Evolutionary conservation across 495 filamentous ascomycete genomes (phyloP).

Genomic region (Aspergillus coremiiformis): DNA sequence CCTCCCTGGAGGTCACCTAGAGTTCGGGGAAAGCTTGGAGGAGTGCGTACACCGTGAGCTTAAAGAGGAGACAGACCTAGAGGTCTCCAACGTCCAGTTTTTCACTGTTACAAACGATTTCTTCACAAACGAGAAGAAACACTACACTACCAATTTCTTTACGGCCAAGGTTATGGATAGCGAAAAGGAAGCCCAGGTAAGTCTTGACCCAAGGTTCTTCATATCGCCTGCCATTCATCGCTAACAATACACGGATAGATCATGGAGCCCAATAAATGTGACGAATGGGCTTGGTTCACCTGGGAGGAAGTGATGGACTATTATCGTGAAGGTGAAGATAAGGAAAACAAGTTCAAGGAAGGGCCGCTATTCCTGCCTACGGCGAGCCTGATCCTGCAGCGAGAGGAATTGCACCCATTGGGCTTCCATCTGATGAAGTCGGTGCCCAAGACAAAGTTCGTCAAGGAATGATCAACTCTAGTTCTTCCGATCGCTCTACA

Average conservation of each 20-base stretch:
- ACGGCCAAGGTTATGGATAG: background rate
- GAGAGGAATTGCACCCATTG: conserved; percentile 1
- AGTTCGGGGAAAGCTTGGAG: conserved; percentile 10
- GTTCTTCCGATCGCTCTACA: too few species aligned
- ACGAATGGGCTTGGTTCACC: conserved; percentile 12
- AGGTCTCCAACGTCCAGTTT: background rate
- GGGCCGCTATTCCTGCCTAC: conserved; percentile 10
- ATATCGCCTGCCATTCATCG: background rate
- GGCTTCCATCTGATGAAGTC: too few species aligned
- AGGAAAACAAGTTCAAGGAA: background rate
- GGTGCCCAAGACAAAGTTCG: too few species aligned
- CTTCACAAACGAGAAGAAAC: conserved; percentile 10
- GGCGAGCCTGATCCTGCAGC: conserved; percentile 10
- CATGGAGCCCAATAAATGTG: conserved; percentile 12
- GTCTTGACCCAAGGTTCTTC: background rate
- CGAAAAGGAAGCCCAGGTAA: conserved; percentile 5
- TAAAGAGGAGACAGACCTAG: conserved; percentile 11
- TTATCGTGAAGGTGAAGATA: too few species aligned
- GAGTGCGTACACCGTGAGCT: conserved; percentile 13
- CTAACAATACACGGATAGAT: background rate
- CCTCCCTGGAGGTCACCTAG: conserved; percentile 18
- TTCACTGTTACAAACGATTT: conserved; percentile 17
- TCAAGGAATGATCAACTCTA: too few species aligned
- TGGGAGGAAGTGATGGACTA: conserved; percentile 8
- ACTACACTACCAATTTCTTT: conserved; percentile 16